A percentile compares a stretch with the other conserved stretches of the same genome.
Evolutionary conservation across 257 asterid species (phyloP).

Genomic region (Jacaranda copaia): DNA sequence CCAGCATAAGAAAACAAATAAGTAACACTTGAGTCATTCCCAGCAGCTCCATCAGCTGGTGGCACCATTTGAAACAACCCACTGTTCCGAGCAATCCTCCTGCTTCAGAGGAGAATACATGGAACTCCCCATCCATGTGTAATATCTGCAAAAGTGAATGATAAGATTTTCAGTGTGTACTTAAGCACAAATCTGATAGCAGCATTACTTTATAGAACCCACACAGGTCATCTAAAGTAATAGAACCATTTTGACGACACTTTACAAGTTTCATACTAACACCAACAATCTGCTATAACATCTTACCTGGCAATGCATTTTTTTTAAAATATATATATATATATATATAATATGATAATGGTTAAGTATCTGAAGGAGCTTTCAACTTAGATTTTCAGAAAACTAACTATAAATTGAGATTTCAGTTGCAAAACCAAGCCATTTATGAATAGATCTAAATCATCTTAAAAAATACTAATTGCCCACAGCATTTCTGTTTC

Average conservation of each 20-base stretch:
- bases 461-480: background rate
- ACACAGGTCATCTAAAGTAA: background rate
- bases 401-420: background rate
- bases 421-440: too few relatives aligned
- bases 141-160: constrained; percentile 11
- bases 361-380: background rate
- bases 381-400: background rate
- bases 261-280: background rate
- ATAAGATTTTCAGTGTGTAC: background rate
- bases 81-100: background rate
- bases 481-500: background rate
- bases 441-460: too few relatives aligned
- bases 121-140: background rate
- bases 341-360: too few relatives aligned
- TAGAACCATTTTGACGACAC: background rate
- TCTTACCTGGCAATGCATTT: background rate
- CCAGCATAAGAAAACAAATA: too few relatives aligned
- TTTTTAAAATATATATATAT: too few relatives aligned
- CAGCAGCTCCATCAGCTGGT: background rate
- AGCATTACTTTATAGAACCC: background rate
- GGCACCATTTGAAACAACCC: background rate
- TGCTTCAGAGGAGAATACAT: background rate
- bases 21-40: background rate
- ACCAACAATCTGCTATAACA: background rate
- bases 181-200: background rate